Evolutionary conservation across 192 early-diverging fungal species (phyloP).

Genomic region (Dissophora globulifera): DNA sequence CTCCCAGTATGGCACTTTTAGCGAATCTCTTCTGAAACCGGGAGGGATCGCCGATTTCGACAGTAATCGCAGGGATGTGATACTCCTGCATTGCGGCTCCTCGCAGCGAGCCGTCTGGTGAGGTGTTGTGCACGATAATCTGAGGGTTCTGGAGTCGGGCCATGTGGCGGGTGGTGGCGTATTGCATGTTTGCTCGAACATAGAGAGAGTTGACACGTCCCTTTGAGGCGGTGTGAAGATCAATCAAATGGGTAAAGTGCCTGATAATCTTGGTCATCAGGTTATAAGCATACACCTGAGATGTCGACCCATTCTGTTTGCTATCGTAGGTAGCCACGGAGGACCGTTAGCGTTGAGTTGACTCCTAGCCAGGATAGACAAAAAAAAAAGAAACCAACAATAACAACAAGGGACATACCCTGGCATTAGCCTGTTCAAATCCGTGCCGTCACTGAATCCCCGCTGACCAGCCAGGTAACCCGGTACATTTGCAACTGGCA

Average conservation of each 20-base stretch:
- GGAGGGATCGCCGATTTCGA: constrained; percentile 92
- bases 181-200: constrained; percentile 88
- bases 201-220: constrained; percentile 90
- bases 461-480: constrained; percentile 83
- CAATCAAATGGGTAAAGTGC: constrained; percentile 87
- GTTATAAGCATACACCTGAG: constrained; percentile 85
- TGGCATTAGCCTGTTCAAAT: constrained; percentile 89
- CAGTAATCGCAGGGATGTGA: constrained; percentile 87
- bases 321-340: too few species aligned
- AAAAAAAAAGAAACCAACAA: not conserved
- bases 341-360: too few species aligned
- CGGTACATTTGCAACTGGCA: constrained; percentile 88
- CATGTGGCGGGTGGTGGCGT: constrained; percentile 74
- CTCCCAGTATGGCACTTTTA: constrained; percentile 69
- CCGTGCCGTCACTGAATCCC: constrained; percentile 88
- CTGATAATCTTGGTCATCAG: constrained; percentile 82
- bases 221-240: constrained; percentile 88
- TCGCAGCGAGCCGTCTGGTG: constrained; percentile 79
- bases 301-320: constrained; percentile 76
- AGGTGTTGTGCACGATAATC: constrained; percentile 79
- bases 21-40: constrained; percentile 88
- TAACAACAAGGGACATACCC: constrained; percentile 53
- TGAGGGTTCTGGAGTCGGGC: constrained; percentile 90
- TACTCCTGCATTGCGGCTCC: constrained; percentile 76
- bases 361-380: too few species aligned